Evolutionary conservation across 495 filamentous ascomycete species (phyloP).

Genomic region (Chaetomium cochliodes): DNA sequence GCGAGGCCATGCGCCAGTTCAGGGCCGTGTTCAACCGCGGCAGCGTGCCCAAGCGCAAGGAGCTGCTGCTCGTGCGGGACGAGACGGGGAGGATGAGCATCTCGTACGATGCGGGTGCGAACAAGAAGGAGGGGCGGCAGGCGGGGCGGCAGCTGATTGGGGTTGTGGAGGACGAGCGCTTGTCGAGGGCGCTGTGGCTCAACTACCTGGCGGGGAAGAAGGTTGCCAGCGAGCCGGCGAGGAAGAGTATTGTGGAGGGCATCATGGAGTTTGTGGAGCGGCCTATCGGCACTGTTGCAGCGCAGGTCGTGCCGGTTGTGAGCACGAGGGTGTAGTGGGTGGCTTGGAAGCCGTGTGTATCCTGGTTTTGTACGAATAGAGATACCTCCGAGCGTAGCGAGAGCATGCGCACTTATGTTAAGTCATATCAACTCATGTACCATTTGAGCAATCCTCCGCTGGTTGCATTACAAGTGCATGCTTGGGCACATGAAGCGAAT

Average conservation of each 20-base stretch:
- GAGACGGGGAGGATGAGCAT: slow-evolving; percentile 63
- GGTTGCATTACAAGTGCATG: not conserved
- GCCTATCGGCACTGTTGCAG: slow-evolving; percentile 80
- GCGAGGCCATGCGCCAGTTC: slow-evolving; percentile 68
- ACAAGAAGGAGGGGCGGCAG: slow-evolving; percentile 40
- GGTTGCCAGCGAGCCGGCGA: slow-evolving; percentile 79
- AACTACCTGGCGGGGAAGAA: slow-evolving; percentile 84
- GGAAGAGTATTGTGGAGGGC: slow-evolving; percentile 81
- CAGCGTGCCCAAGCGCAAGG: slow-evolving; percentile 70
- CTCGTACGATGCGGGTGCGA: slow-evolving; percentile 61
- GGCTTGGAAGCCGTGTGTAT: not conserved
- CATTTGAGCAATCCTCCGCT: not conserved
- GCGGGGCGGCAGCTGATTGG: slow-evolving; percentile 56
- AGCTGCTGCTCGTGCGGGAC: slow-evolving; percentile 71
- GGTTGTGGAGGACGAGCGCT: slow-evolving; percentile 69
- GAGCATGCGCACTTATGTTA: not conserved
- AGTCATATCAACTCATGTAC: not conserved
- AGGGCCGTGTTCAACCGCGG: slow-evolving; percentile 73
- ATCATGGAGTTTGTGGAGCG: slow-evolving; percentile 84
- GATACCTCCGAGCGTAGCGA: not conserved
- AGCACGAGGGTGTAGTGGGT: not conserved
- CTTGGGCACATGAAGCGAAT: not conserved
- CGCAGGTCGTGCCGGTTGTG: slow-evolving; percentile 55
- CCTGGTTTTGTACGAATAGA: not conserved
- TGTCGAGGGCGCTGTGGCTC: slow-evolving; percentile 81